Base-by-base conservation (phyloP, 2,329 filamentous ascomycete species). In the Thelonectria olida region DNA sequence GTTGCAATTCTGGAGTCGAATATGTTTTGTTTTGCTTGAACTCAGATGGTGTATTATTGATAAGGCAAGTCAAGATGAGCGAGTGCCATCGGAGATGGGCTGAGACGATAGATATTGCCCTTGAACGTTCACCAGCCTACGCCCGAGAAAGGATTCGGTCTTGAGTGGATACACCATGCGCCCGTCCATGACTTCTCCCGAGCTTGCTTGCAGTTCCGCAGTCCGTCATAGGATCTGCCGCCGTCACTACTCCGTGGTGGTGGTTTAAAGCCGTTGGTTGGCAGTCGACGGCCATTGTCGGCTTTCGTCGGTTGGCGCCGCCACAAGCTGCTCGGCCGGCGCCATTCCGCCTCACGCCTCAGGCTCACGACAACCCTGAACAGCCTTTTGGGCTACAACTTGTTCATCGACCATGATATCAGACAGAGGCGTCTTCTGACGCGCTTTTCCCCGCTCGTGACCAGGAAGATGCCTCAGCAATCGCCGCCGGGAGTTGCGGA, bases 221-320 rank as follows among this genome's bases (percentile, higher is more conserved):
- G 59, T 65, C 44, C 41, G 39, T 54, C 58, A 62, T 52, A 55
- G 59, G 53, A 47, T 54, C 39, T 58, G 38, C 50, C 54, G 49
- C 51, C 44, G 49, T 56, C 54, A 47, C 15, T 34, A 42, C 38
- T 39, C 39, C 27, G 41, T 38, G 45, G 47, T 47, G 34, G 38
- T 58, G 13, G 45, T 44, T 51, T 55, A 64, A n/a, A 62, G 60
- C 59, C 48, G 62, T 45, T 31, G 42, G 47, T 55, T 45, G 48
- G 60, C 53, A 60, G 51, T 50, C 50, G 56, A 59, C 79, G 79
- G 79, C 75, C 74, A 77, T 67, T 63, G 56, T 72, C 79, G 79
- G 79, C 76, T 81, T 79, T 59, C 67, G 53, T 66, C 79, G 79
- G 79, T 66, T 79, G 69, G 68, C 68, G 66, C 69, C 70, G 73